Evolutionary conservation across 495 filamentous ascomycete species (phyloP), one percentile per base, ranked within the genome.

Genomic region (Penicillium crystallinum): DNA sequence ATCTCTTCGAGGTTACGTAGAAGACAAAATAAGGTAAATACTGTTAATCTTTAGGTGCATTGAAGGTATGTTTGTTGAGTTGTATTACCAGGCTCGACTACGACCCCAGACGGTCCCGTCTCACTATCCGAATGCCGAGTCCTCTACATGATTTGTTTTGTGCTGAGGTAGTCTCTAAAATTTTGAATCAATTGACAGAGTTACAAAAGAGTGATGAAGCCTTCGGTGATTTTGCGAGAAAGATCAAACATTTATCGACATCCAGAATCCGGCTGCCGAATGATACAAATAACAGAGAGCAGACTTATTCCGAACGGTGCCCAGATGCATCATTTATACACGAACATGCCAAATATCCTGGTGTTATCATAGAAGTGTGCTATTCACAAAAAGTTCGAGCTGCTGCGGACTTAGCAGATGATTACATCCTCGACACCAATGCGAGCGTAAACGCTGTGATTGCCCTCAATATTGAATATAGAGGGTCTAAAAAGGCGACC

Each of bases 351-450:
- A 49, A 46, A 42, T 67, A 55, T 51, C 64, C 59, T 31, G 60
- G 65, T 30, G 59, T 71, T 23, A 54, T 69, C 22, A 60, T 69
- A 35, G 66, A 71, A 58, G 57, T 69, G 22, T 62, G 66, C 54
- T 69, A 71, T 59, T 66, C 62, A 30, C 60, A 67, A 57, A 69
- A 66, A 53, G 51, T 45, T 41, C 65, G 67, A 52, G 43, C 23
- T 41, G 37, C 66, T 55, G 15, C 42, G 21, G 51, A 58, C 57
- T 53, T 71, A 36, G 66, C 60, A 15, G 61, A 66, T 54, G 60
- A 69, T 27, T 69, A 70, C 46, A 57, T 69, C 41, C 49, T 67
- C 19, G 50, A 61, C 51, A 59, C 62, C 23, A 46, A 67, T 49
- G 53, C 52, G 22, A 64, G 54, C 49, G 54, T 69, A 31, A 66